Conservation (phyloP, 345 rosid genomes). For the Camelina laxa region DNA sequence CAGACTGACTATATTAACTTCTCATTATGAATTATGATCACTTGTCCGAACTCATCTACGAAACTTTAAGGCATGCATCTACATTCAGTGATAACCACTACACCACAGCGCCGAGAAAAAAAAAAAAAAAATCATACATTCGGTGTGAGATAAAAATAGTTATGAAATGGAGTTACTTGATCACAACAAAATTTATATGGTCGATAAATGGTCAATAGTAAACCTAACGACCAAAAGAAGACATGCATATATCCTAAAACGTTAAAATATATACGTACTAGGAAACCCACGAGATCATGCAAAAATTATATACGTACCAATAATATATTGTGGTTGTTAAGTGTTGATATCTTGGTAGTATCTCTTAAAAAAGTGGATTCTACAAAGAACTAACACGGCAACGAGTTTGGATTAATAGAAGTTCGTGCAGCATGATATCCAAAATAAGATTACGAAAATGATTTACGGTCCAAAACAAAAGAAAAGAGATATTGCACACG, state of each 20-base stretch:
- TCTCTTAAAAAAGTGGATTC: conserved; percentile 10
- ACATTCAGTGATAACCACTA: too few relatives aligned
- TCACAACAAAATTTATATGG: background rate
- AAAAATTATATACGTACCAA: background rate
- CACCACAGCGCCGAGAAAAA: too few relatives aligned
- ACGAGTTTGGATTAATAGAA: conserved; percentile 29
- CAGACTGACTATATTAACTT: background rate
- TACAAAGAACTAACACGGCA: conserved; percentile 4
- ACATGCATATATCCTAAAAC: conserved; percentile 5
- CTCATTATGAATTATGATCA: too few relatives aligned
- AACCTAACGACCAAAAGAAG: conserved; percentile 7
- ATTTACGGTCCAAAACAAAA: conserved; percentile 21
- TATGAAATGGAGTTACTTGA: too few relatives aligned
- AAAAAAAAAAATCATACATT: too few relatives aligned
- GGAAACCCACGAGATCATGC: conserved; percentile 36
- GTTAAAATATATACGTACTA: conserved; percentile 9
- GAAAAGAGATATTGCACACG: conserved; percentile 37
- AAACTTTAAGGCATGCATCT: background rate
- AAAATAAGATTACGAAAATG: conserved; percentile 25
- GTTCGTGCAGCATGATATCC: conserved; percentile 43
- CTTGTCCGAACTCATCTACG: conserved; percentile 8
- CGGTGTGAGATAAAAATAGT: background rate
- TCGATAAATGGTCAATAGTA: background rate
- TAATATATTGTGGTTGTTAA: conserved; percentile 9
- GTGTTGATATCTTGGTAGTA: conserved; percentile 32